Evolutionary conservation across 2,329 filamentous ascomycete genomes (phyloP).

Genomic region (Alternaria ventricosa): DNA sequence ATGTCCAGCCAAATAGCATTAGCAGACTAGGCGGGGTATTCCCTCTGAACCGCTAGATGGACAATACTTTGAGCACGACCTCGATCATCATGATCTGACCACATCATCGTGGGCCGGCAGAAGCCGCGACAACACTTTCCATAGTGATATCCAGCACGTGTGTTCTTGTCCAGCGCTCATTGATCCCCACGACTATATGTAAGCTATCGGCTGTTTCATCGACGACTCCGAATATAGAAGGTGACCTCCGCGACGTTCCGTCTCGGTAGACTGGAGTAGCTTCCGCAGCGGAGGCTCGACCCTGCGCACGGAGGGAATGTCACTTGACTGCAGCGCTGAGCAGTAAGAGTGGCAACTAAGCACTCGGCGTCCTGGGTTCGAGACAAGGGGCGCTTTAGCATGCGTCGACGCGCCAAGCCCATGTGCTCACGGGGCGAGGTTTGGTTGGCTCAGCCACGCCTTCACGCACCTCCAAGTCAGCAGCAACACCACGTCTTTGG

Average conservation of each 20-base stretch:
- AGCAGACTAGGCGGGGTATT: neutral
- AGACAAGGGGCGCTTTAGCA: constrained; percentile 11
- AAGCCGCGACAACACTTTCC: neutral
- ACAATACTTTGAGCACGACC: neutral
- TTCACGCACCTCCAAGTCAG: constrained; percentile 4
- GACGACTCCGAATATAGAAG: constrained; percentile 11
- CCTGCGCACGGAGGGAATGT: constrained; percentile 1
- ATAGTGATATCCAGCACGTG: constrained; percentile 12
- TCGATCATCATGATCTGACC: neutral
- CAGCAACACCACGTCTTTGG: constrained; percentile 8
- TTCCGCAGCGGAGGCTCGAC: constrained; percentile 9
- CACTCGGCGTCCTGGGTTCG: constrained; percentile 6
- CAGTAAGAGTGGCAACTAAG: constrained; percentile 9
- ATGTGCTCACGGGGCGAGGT: constrained; percentile 6
- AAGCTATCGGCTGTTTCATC: neutral
- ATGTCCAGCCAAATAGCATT: neutral
- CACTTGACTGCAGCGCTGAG: constrained; percentile 1
- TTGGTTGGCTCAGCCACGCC: constrained; percentile 12
- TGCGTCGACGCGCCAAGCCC: constrained; percentile 5
- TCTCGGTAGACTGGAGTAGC: constrained; percentile 6
- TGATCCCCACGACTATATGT: neutral
- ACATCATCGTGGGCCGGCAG: neutral
- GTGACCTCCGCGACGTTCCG: constrained; percentile 13
- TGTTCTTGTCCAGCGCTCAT: constrained; percentile 7
- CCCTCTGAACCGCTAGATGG: neutral